Percentiles rank a stretch among this genome's conserved stretches.
Conservation (phyloP, 306 rosid species). For the Quercus bicolor region DNA sequence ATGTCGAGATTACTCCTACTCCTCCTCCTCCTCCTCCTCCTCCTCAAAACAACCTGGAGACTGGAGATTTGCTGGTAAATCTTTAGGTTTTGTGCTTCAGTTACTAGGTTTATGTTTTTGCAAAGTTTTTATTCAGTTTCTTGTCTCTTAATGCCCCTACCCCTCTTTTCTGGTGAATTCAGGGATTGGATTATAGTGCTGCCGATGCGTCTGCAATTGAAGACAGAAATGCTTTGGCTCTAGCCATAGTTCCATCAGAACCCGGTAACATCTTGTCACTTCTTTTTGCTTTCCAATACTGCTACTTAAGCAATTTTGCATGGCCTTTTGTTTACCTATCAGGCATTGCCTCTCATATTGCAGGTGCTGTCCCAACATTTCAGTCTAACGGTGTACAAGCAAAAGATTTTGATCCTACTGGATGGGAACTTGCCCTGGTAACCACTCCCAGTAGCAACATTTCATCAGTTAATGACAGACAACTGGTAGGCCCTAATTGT, state of each 20-base stretch:
- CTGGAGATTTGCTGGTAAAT: slow-evolving; percentile 86
- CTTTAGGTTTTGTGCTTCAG: slow-evolving; percentile 7
- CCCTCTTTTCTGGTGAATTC: slow-evolving; percentile 25
- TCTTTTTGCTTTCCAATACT: slow-evolving; percentile 18
- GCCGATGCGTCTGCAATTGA: slow-evolving; percentile 71
- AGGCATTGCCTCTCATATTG: slow-evolving; percentile 16
- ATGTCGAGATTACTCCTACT: slow-evolving; percentile 44
- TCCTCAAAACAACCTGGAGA: slow-evolving; percentile 47
- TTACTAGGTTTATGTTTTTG: slow-evolving; percentile 8
- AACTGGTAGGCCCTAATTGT: slow-evolving; percentile 65
- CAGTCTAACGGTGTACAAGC: slow-evolving; percentile 48
- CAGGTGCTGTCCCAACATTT: slow-evolving; percentile 62
- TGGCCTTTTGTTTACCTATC: slow-evolving; percentile 16
- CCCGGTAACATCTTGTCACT: slow-evolving; percentile 37
- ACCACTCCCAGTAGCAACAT: slow-evolving; percentile 81
- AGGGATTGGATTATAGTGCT: slow-evolving; percentile 72
- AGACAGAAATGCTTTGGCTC: slow-evolving; percentile 87
- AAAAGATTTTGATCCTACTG: slow-evolving; percentile 84
- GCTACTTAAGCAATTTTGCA: slow-evolving; percentile 13
- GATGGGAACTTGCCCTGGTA: slow-evolving; percentile 98
- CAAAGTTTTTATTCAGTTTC: neutral
- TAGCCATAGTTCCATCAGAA: slow-evolving; percentile 82
- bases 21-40: slow-evolving; percentile 46
- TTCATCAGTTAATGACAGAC: slow-evolving; percentile 80
- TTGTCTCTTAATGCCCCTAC: neutral